Conservation (phyloP, 495 filamentous ascomycete genomes). For the Talaromyces liani region DNA sequence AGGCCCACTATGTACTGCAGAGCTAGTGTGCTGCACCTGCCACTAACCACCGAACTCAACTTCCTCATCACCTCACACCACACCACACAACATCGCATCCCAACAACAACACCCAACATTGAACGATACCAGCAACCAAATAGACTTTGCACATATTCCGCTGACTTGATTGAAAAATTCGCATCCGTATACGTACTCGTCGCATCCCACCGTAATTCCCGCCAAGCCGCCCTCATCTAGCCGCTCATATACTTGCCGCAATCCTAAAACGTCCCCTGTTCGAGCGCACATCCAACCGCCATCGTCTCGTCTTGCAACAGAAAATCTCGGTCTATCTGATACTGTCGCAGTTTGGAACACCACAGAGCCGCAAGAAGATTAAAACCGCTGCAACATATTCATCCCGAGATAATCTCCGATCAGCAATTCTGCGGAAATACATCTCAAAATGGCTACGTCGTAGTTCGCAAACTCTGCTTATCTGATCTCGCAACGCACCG, state of each 20-base stretch:
- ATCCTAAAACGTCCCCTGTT: constrained; percentile 3
- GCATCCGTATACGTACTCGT: neutral
- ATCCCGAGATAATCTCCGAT: neutral
- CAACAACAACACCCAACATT: neutral
- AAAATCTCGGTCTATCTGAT: neutral
- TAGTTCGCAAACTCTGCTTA: neutral
- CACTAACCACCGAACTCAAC: neutral
- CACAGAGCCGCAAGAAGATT: neutral
- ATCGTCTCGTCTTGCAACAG: neutral
- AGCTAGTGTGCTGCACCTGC: neutral
- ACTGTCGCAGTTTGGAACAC: neutral
- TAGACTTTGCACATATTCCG: neutral
- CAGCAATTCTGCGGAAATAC: neutral
- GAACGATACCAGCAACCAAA: neutral
- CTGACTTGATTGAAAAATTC: neutral
- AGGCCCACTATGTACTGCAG: neutral
- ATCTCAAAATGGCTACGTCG: neutral
- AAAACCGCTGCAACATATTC: neutral
- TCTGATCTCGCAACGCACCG: neutral
- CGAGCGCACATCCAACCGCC: neutral
- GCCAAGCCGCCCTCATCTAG: neutral
- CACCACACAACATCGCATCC: neutral
- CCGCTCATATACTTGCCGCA: neutral
- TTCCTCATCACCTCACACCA: neutral
- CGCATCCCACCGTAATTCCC: neutral